These are phyloP conservation scores for Talaromyces adpressus DNA, from an alignment of 495 filamentous ascomycete species.

Conservation along the genomic window DNA sequence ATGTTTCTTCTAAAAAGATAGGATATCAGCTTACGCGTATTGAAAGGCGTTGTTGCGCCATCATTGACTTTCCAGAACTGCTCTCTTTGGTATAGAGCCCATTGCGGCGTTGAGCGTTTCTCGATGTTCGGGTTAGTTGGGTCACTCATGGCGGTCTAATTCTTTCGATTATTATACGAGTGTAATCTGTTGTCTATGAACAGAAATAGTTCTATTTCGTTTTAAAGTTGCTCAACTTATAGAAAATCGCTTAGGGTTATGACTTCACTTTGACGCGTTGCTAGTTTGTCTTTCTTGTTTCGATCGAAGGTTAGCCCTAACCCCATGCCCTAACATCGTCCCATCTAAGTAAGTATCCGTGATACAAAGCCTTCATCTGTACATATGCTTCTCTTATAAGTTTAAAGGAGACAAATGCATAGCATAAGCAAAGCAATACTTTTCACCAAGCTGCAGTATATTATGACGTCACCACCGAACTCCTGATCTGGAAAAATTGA, in stretches of 20 bases:
- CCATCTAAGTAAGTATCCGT: background rate
- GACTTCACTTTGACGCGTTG: constrained; percentile 26
- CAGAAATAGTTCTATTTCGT: too few relatives aligned
- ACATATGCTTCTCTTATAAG: background rate
- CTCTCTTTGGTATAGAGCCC: constrained; percentile 54
- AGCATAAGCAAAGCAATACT: too few relatives aligned
- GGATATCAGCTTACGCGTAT: constrained; percentile 30
- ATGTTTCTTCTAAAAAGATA: too few relatives aligned
- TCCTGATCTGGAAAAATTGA: background rate
- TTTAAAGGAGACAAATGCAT: too few relatives aligned
- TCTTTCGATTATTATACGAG: too few relatives aligned
- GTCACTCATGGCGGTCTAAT: too few relatives aligned
- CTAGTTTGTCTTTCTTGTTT: background rate
- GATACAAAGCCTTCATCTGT: background rate
- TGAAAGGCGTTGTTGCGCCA: constrained; percentile 48
- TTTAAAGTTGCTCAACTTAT: background rate
- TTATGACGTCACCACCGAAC: background rate
- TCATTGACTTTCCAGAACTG: constrained; percentile 54
- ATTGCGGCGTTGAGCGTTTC: constrained; percentile 52
- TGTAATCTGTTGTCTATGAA: too few relatives aligned
- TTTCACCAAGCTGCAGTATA: background rate
- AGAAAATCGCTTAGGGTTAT: constrained; percentile 10
- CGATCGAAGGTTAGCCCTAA: background rate
- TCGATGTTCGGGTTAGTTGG: constrained; percentile 50
- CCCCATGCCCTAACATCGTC: background rate